Percentiles rank a stretch among this genome's conserved stretches.
These are phyloP conservation scores for Chalciporus piperatus DNA, from an alignment of 768 basidiomycete genomes.

Conservation along the genomic window DNA sequence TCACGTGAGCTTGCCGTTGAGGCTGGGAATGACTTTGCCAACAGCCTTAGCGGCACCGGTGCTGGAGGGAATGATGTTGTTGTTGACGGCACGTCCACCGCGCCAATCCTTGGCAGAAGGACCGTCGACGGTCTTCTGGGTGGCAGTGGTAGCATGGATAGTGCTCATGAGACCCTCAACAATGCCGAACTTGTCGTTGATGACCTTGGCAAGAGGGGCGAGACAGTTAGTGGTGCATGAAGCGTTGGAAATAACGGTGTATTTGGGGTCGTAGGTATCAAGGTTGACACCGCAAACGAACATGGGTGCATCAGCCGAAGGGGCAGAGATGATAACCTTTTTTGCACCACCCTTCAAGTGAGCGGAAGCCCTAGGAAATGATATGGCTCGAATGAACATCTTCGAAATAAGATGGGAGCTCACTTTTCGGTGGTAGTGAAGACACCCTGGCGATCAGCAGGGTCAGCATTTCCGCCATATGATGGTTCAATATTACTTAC, in stretches of 20 bases:
- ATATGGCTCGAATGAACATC: constrained; percentile 4
- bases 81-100: constrained; percentile 91
- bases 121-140: constrained; percentile 93
- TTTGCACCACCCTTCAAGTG: constrained; percentile 99
- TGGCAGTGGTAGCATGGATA: constrained; percentile 94
- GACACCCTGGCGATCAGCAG: constrained; percentile 60
- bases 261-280: constrained; percentile 83
- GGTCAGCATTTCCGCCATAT: constrained; percentile 2
- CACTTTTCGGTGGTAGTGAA: constrained; percentile 95
- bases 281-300: constrained; percentile 95
- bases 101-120: constrained; percentile 97
- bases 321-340: constrained; percentile 99
- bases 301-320: constrained; percentile 96
- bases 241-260: constrained; percentile 96
- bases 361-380: constrained; percentile 62
- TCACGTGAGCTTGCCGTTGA: constrained; percentile 98
- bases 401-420: constrained; percentile 8
- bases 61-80: constrained; percentile 99
- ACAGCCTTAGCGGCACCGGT: constrained; percentile 99
- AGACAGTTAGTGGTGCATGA: constrained; percentile 99
- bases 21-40: constrained; percentile 92
- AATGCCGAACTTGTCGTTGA: constrained; percentile 96
- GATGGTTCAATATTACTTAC: constrained; percentile 38
- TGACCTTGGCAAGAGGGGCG: constrained; percentile 97
- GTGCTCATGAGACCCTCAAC: constrained; percentile 98